Percentiles rank a stretch among this genome's conserved stretches.
phyloP scores from a whole-genome alignment of 441 rosid species.

The Breynia disticha region DNA sequence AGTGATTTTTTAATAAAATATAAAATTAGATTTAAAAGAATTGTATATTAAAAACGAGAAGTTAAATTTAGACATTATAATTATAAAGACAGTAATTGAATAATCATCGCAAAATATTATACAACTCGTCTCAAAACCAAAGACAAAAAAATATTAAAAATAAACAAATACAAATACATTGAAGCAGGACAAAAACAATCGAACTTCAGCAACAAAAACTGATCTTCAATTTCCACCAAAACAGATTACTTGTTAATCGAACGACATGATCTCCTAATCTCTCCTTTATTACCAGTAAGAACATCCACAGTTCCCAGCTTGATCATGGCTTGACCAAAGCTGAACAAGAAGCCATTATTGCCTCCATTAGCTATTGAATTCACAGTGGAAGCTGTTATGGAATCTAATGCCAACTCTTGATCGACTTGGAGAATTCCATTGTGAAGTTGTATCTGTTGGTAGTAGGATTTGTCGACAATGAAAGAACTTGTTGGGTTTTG shows the following conservation, averaged over 20 bases:
- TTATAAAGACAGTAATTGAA: too few relatives aligned
- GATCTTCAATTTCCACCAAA: too few relatives aligned
- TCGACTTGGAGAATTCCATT: slow-evolving; percentile 48
- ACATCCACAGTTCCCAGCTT: slow-evolving; percentile 32
- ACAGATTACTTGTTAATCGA: slow-evolving; percentile 16
- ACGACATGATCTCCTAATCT: slow-evolving; percentile 42
- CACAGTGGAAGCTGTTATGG: slow-evolving; percentile 22
- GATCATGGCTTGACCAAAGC: slow-evolving; percentile 48
- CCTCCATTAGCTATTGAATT: slow-evolving; percentile 13
- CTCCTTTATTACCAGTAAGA: slow-evolving; percentile 20
- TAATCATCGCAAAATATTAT: too few relatives aligned
- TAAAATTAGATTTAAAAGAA: too few relatives aligned
- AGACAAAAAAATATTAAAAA: too few relatives aligned
- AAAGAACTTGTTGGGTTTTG: slow-evolving; percentile 30
- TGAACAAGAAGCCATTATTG: slow-evolving; percentile 18
- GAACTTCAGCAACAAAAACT: too few relatives aligned
- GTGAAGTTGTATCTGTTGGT: slow-evolving; percentile 24
- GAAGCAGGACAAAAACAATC: too few relatives aligned
- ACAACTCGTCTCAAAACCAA: too few relatives aligned
- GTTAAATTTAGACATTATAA: too few relatives aligned
- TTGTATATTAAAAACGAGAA: too few relatives aligned
- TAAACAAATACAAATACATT: too few relatives aligned
- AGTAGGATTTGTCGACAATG: slow-evolving; percentile 39
- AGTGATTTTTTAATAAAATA: too few relatives aligned
- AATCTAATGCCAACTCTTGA: slow-evolving; percentile 30